These are phyloP conservation scores for Coccomyxa sp. DNA, from an alignment of 139 green algal genomes.

Conservation along the genomic window DNA sequence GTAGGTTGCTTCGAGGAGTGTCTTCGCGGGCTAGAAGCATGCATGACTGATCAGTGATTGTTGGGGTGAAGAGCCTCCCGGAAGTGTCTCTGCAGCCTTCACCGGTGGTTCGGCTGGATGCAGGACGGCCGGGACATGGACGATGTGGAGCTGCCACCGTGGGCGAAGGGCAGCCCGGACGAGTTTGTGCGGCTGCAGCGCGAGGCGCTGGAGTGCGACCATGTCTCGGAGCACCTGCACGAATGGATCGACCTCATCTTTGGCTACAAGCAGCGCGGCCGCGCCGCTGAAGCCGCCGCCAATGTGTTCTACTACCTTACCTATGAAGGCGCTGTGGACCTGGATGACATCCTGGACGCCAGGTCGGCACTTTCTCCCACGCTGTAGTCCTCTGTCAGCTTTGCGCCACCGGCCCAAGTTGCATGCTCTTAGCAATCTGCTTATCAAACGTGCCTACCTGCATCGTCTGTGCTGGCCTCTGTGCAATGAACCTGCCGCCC, in stretches of 20 bases:
- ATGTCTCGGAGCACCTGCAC: slow-evolving; percentile 53
- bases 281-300: slow-evolving; percentile 45
- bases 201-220: slow-evolving; percentile 59
- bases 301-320: slow-evolving; percentile 81
- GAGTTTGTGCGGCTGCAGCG: slow-evolving; percentile 55
- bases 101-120: not conserved
- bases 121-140: slow-evolving; percentile 42
- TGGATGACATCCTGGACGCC: slow-evolving; percentile 29
- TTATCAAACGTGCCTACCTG: too few relatives aligned
- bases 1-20: too few relatives aligned
- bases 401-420: too few relatives aligned
- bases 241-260: slow-evolving; percentile 76
- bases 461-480: too few relatives aligned
- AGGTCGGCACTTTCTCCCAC: not conserved
- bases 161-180: slow-evolving; percentile 53
- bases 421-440: too few relatives aligned
- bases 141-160: slow-evolving; percentile 82
- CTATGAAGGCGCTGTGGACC: slow-evolving; percentile 78
- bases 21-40: too few relatives aligned
- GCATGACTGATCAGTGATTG: too few relatives aligned
- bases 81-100: too few relatives aligned
- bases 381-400: not conserved
- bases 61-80: too few relatives aligned
- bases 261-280: slow-evolving; percentile 73
- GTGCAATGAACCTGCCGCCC: too few relatives aligned